phyloP scores from a whole-genome alignment of 2,329 filamentous ascomycete species.

The Diaporthe nobilis region DNA sequence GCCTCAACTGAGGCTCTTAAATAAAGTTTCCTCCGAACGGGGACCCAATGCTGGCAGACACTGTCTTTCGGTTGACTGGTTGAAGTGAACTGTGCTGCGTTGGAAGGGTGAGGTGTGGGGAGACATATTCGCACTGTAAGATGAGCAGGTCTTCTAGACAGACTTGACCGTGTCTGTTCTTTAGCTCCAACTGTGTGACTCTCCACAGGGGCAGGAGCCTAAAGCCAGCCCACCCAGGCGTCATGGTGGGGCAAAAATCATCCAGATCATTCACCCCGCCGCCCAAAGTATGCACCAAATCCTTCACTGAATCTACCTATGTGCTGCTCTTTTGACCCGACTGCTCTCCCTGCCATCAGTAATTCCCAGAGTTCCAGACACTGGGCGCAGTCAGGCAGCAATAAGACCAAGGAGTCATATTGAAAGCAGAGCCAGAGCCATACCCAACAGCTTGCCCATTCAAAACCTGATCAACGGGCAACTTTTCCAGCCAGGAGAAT shows the following conservation, averaged over 20 bases:
- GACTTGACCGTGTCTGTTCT: neutral
- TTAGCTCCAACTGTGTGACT: conserved; percentile 7
- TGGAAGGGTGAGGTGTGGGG: neutral
- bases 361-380: neutral
- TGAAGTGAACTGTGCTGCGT: neutral
- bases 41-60: neutral
- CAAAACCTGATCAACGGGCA: conserved; percentile 27
- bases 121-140: neutral
- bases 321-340: neutral
- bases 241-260: conserved; percentile 39
- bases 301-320: neutral
- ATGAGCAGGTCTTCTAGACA: accelerated
- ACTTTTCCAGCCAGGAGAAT: conserved; percentile 7
- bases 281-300: conserved; percentile 35
- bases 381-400: conserved; percentile 31
- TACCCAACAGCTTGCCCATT: conserved; percentile 9
- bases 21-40: neutral
- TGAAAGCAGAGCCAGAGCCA: conserved; percentile 5
- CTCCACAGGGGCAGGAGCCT: conserved; percentile 29
- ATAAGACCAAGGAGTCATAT: conserved; percentile 15
- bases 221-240: conserved; percentile 28
- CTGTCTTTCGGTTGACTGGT: neutral
- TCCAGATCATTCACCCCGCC: conserved; percentile 32
- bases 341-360: conserved; percentile 6
- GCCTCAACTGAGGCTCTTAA: neutral